phyloP scores from a whole-genome alignment of 352 stramenopile genomes.

The Pelagophyceae sp. region DNA sequence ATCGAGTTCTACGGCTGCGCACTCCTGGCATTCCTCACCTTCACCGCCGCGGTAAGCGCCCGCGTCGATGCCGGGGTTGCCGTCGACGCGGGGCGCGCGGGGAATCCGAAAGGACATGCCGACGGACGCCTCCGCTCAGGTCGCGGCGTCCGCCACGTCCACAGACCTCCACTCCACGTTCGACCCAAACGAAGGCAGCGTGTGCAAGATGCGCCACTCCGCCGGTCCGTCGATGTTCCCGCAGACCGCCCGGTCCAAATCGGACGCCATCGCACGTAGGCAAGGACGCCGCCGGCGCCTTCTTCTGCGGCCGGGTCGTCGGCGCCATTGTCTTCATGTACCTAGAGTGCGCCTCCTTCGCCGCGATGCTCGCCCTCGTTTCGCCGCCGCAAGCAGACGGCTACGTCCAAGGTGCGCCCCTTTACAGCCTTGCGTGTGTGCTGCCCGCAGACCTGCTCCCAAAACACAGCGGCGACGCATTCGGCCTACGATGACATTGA shows the following conservation, averaged over 20 bases:
- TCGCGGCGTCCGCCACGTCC: conserved; percentile 11
- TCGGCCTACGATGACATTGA: background rate
- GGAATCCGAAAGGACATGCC: no score
- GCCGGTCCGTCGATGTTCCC: background rate
- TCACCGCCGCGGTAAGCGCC: conserved; percentile 12
- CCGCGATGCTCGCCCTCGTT: background rate
- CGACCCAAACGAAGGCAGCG: background rate
- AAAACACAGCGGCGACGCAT: no score
- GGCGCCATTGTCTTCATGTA: conserved; percentile 13
- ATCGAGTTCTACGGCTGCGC: background rate
- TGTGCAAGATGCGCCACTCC: background rate
- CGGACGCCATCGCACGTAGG: no score
- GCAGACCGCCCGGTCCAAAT: background rate
- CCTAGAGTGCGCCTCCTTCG: background rate
- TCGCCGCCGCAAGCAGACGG: no score
- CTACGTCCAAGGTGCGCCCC: no score
- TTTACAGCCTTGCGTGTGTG: no score
- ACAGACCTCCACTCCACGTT: conserved; percentile 8
- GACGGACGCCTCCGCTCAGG: no score
- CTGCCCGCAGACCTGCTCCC: no score
- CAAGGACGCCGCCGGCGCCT: background rate
- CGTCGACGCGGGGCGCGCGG: no score
- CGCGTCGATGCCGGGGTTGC: no score
- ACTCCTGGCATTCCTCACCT: background rate
- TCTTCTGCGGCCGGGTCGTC: conserved; percentile 10